Evolutionary conservation across 2,329 filamentous ascomycete species (phyloP).

Genomic region (Fusarium sambucinum): DNA sequence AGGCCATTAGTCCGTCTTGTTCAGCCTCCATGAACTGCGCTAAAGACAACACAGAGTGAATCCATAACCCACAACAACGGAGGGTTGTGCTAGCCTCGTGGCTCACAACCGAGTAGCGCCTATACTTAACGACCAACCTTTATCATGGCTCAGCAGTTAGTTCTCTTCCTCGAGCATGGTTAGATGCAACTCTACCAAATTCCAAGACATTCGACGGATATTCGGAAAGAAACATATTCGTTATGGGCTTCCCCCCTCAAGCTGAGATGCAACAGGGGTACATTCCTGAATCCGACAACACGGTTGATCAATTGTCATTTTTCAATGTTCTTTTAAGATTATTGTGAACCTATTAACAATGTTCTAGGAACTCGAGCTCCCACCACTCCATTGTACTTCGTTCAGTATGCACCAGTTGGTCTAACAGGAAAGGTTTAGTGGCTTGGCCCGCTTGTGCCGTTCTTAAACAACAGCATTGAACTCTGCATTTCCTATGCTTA

Average conservation of each 20-base stretch:
- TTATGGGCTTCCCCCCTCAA: conserved; percentile 16
- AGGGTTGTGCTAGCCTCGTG: not conserved
- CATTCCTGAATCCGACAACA: conserved; percentile 2
- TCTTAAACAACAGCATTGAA: conserved; percentile 8
- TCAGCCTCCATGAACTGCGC: conserved; percentile 17
- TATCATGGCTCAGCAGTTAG: not conserved
- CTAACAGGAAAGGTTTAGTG: conserved; percentile 9
- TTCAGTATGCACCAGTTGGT: conserved; percentile 12
- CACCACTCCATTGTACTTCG: not conserved
- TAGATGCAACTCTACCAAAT: conserved; percentile 16
- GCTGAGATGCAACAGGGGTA: conserved; percentile 34
- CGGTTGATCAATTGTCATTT: conserved; percentile 44
- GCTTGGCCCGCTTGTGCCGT: conserved; percentile 16
- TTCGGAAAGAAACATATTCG: conserved; percentile 29
- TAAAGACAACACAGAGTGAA: conserved; percentile 12
- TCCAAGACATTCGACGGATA: conserved; percentile 31
- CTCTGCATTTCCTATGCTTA: not conserved
- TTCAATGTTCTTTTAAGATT: conserved; percentile 41
- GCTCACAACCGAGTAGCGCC: not conserved
- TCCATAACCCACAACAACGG: not conserved
- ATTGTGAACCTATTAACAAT: conserved; percentile 21
- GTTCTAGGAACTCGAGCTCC: conserved; percentile 11
- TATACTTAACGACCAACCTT: not conserved
- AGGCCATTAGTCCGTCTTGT: conserved; percentile 25
- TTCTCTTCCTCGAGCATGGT: conserved; percentile 12